Evolutionary conservation across 2,329 filamentous ascomycete species (phyloP).

Genomic region (Monilinia laxa): DNA sequence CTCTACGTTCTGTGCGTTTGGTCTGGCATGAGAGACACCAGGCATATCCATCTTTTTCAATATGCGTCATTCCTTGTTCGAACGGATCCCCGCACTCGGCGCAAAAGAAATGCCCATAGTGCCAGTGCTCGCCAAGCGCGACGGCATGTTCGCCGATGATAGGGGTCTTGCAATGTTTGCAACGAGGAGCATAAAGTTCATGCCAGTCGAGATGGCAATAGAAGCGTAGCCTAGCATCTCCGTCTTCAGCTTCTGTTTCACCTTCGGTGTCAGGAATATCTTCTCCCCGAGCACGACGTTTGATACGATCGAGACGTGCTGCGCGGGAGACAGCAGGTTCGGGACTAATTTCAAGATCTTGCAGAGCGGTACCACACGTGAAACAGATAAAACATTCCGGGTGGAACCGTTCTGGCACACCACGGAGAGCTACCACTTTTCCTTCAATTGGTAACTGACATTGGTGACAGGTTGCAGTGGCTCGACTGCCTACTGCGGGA

Average conservation of each 20-base stretch:
- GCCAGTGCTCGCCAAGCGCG: constrained; percentile 93
- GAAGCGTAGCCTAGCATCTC: constrained; percentile 75
- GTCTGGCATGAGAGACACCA: constrained; percentile 96
- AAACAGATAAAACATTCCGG: constrained; percentile 91
- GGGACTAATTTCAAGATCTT: constrained; percentile 94
- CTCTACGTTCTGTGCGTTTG: constrained; percentile 82
- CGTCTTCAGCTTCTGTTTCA: constrained; percentile 66
- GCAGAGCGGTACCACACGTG: constrained; percentile 80
- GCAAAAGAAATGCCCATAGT: constrained; percentile 98
- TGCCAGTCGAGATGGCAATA: constrained; percentile 99
- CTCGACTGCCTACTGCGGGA: constrained; percentile 52
- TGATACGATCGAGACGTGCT: constrained; percentile 73
- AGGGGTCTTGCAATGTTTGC: constrained; percentile 93
- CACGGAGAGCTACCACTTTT: constrained; percentile 81
- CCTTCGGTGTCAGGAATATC: constrained; percentile 61
- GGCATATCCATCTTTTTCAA: constrained; percentile 96
- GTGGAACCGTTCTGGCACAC: constrained; percentile 75
- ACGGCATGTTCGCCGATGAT: constrained; percentile 95
- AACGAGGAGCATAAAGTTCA: constrained; percentile 86
- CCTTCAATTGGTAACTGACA: constrained; percentile 85
- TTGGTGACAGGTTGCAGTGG: constrained; percentile 76
- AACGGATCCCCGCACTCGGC: constrained; percentile 98
- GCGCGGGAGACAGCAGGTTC: constrained; percentile 74
- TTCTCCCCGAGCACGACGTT: constrained; percentile 59
- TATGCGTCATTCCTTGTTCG: constrained; percentile 64